Base-by-base conservation (phyloP, 768 basidiomycete species). In the Suillus decipiens region DNA sequence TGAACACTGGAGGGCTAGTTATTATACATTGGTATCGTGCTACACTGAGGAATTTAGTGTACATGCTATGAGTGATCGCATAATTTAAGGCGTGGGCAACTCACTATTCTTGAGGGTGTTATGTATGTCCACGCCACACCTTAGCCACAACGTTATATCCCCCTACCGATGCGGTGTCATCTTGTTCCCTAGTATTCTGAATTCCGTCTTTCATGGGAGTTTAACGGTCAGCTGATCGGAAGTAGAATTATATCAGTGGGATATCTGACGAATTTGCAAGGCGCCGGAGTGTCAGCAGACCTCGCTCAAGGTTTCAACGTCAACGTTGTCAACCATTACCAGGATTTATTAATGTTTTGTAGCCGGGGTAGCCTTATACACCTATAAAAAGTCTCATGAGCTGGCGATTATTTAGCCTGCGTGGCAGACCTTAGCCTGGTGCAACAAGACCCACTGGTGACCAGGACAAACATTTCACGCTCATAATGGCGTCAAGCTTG, bases 401-500 rank as follows among this genome's bases (percentile, higher is more conserved):
- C 54, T 19, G 24, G 56, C 37, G 17, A 22, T 12, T 43, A 17
- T 1, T 22, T 24, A 9, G 19, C 2, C 36, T 17, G 37, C 39
- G 33, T 57, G 39, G 39, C 22, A 39, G 15, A 5, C 17, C 17
- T 56, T 24, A 37, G 34, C 12, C 33, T 15, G 15, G 24, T 59
- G 22, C 5, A 6, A 6, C 19, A 22, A 2, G 56, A 19, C 14
- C 14, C 34, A 11, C 31, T 45, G 31, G 60, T 61, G 22, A 55
- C 37, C 22, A 41, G 24, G 24, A 5, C 50, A 37, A 19, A 33
- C 36, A 22, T 61, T 33, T 10, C 33, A n/a, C 22, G 8, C 28
- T 17, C 9, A 45, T 34, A n/a, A 57, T 84, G 84, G 73, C 73
- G 43, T 72, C 71, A 10, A 45, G 28, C 14, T 47, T 66, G 41